A percentile compares a stretch with the other conserved stretches of the same genome.
These are phyloP conservation scores for Malassezia caprae DNA, from an alignment of 1,284 basidiomycete species.

Conservation along the genomic window DNA sequence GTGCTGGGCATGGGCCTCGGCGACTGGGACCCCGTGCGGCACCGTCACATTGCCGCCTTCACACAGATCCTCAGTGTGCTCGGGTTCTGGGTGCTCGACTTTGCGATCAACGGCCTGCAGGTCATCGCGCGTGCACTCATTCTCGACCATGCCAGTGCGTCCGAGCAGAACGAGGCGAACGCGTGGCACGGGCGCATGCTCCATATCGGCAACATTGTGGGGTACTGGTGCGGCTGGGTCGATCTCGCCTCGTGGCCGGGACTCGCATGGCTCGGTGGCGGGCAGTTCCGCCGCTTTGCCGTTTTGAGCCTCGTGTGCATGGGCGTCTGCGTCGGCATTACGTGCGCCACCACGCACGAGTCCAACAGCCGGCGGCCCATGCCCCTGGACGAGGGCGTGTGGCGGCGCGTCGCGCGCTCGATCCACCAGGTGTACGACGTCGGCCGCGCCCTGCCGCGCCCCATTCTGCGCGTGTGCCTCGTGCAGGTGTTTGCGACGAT, in stretches of 20 bases:
- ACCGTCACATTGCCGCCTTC: conserved; percentile 17
- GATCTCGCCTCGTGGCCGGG: conserved; percentile 67
- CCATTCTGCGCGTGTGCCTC: conserved; percentile 56
- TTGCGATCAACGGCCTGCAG: conserved; percentile 80
- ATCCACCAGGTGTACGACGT: conserved; percentile 29
- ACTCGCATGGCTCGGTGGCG: conserved; percentile 71
- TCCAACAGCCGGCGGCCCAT: neutral
- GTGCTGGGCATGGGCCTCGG: conserved; percentile 65
- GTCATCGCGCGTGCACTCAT: conserved; percentile 82
- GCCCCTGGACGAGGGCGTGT: neutral
- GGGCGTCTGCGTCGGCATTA: conserved; percentile 70
- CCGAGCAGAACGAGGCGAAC: conserved; percentile 80
- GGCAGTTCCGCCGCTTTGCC: conserved; percentile 91
- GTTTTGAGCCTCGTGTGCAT: conserved; percentile 72
- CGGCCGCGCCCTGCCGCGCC: conserved; percentile 27
- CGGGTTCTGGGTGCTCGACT: conserved; percentile 86
- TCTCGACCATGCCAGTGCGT: conserved; percentile 73
- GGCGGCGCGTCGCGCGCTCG: conserved; percentile 11
- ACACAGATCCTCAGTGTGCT: conserved; percentile 61
- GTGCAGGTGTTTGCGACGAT: conserved; percentile 69
- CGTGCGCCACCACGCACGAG: conserved; percentile 64
- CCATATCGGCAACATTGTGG: conserved; percentile 36
- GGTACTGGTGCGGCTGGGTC: conserved; percentile 60
- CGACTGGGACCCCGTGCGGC: conserved; percentile 74
- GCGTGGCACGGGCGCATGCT: conserved; percentile 81